Conservation (phyloP, 371 early-diverging fungal genomes). For the Umbelopsis sp. region DNA sequence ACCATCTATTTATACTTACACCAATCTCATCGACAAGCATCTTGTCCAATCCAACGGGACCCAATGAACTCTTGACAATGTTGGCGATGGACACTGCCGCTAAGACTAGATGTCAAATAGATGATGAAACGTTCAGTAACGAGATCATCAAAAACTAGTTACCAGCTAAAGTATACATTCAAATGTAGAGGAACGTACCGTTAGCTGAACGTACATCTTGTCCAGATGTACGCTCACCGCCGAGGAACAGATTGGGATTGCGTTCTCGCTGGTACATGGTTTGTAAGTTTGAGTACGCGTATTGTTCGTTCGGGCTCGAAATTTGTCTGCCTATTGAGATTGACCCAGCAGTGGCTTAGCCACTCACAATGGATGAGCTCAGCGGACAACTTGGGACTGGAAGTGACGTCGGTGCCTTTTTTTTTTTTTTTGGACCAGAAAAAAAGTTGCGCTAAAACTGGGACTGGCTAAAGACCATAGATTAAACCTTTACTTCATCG, state of each 20-base stretch:
- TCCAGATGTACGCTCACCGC: constrained; percentile 93
- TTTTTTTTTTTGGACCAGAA: constrained; percentile 3
- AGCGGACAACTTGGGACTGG: not conserved
- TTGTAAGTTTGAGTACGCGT: constrained; percentile 5
- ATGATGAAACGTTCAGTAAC: constrained; percentile 10
- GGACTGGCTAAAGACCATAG: constrained; percentile 8
- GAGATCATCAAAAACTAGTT: not conserved
- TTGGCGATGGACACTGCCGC: constrained; percentile 92
- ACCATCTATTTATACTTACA: constrained; percentile 51
- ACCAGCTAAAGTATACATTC: not conserved
- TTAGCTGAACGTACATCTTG: constrained; percentile 95
- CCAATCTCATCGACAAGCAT: constrained; percentile 99
- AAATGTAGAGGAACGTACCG: constrained; percentile 63
- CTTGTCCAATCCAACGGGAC: constrained; percentile 99
- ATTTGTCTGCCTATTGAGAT: not conserved
- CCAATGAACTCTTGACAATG: constrained; percentile 98
- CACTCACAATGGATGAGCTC: not conserved
- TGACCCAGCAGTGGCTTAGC: constrained; percentile 1
- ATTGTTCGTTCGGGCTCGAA: constrained; percentile 17
- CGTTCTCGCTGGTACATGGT: constrained; percentile 46
- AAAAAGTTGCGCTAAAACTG: constrained; percentile 11
- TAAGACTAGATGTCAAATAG: constrained; percentile 44
- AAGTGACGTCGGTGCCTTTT: constrained; percentile 8
- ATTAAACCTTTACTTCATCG: constrained; percentile 6
- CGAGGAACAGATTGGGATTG: constrained; percentile 69